These are phyloP conservation scores for Juglanconis juglandina DNA, from an alignment of 2,329 filamentous ascomycete genomes.

Conservation along the genomic window DNA sequence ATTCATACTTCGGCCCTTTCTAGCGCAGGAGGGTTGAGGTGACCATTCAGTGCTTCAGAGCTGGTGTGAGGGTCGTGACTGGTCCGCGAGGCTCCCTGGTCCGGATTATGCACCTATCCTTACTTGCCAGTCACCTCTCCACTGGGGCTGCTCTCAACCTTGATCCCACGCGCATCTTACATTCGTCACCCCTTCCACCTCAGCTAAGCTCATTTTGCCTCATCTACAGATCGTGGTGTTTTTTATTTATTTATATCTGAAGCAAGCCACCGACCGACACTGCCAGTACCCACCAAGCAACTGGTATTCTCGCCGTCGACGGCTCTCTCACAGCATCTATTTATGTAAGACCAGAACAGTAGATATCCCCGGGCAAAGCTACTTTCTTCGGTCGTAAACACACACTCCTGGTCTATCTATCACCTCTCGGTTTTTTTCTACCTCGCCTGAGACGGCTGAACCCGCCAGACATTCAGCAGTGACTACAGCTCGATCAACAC, in stretches of 20 bases:
- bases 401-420: not conserved
- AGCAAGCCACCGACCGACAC: slow-evolving; percentile 11
- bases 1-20: slow-evolving; percentile 30
- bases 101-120: slow-evolving; percentile 30
- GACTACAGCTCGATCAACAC: slow-evolving; percentile 2
- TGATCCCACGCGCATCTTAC: slow-evolving; percentile 14
- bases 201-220: slow-evolving; percentile 29
- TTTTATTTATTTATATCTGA: slow-evolving; percentile 2
- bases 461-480: not conserved
- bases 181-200: slow-evolving; percentile 17
- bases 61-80: slow-evolving; percentile 34
- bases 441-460: not conserved
- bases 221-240: slow-evolving; percentile 18
- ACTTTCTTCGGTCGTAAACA: not conserved
- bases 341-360: slow-evolving; percentile 1
- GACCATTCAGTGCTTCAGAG: slow-evolving; percentile 37
- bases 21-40: slow-evolving; percentile 31
- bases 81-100: slow-evolving; percentile 27
- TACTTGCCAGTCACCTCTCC: slow-evolving; percentile 23
- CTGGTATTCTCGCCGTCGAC: slow-evolving; percentile 1
- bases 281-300: slow-evolving; percentile 20
- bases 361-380: not conserved
- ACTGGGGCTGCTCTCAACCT: slow-evolving; percentile 23
- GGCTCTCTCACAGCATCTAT: not conserved
- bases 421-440: not conserved